A percentile compares a stretch with the other conserved stretches of the same genome.
Conservation (phyloP, 2,329 filamentous ascomycete genomes). For the Alternaria triticina region DNA sequence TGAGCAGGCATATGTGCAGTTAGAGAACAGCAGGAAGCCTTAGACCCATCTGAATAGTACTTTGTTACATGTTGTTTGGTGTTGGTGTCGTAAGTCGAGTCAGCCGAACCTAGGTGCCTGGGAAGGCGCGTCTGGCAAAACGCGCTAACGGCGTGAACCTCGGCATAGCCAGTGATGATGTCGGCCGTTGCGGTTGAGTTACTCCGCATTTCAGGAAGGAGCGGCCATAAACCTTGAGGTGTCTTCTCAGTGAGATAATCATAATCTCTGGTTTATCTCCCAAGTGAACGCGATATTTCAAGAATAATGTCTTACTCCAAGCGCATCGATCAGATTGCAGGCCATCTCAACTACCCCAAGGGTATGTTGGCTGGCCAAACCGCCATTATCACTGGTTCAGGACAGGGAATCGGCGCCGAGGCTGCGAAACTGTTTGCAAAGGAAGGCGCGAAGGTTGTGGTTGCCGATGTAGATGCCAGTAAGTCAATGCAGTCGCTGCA, state of each 20-base stretch:
- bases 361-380: conserved; percentile 80
- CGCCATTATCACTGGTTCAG: conserved; percentile 86
- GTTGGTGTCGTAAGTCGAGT: conserved; percentile 5
- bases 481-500: background rate
- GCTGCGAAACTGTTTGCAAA: conserved; percentile 82
- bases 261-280: background rate
- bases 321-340: conserved; percentile 73
- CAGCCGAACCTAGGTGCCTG: conserved; percentile 3
- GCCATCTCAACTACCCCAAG: conserved; percentile 81
- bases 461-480: conserved; percentile 83
- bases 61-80: background rate
- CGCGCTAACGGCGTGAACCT: conserved; percentile 18
- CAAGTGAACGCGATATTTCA: background rate
- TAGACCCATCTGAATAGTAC: too few species aligned
- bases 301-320: conserved; percentile 23
- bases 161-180: conserved; percentile 15
- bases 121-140: background rate
- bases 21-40: background rate
- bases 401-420: conserved; percentile 89
- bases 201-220: conserved; percentile 22
- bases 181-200: conserved; percentile 17
- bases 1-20: conserved; percentile 17
- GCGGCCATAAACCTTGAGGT: background rate
- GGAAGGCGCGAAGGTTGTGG: conserved; percentile 83
- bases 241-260: background rate